Conservation (phyloP, 2,329 filamentous ascomycete genomes). For the Epichloe typhina region DNA sequence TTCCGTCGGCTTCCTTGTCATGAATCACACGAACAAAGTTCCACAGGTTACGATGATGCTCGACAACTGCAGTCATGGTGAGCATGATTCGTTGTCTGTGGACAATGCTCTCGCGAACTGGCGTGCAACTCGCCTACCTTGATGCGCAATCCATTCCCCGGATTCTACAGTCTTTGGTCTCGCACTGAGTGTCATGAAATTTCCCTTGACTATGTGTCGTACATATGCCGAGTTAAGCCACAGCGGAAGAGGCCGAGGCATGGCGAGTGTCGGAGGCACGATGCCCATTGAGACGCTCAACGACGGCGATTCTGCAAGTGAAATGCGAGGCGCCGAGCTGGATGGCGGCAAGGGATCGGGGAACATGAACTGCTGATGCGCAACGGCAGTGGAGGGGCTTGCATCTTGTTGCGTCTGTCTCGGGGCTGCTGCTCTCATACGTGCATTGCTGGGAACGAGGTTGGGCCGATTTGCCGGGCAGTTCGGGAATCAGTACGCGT, state of each 20-base stretch:
- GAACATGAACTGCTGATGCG: neutral
- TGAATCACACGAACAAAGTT: constrained; percentile 83
- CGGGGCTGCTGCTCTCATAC: neutral
- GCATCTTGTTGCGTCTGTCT: neutral
- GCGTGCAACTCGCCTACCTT: constrained; percentile 50
- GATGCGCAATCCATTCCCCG: constrained; percentile 92
- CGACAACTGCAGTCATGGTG: constrained; percentile 50
- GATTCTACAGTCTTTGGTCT: constrained; percentile 90
- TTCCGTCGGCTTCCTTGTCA: constrained; percentile 66
- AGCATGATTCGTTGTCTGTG: neutral
- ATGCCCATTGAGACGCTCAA: neutral
- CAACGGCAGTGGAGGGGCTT: neutral
- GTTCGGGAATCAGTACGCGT: neutral
- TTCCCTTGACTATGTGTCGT: constrained; percentile 86
- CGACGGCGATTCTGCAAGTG: neutral
- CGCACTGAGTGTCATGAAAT: constrained; percentile 90
- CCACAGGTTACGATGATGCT: constrained; percentile 80
- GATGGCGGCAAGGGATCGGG: neutral
- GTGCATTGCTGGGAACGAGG: constrained; percentile 1
- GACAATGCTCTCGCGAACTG: neutral
- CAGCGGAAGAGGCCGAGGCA: constrained; percentile 52
- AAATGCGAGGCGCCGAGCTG: neutral
- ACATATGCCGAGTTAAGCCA: constrained; percentile 66
- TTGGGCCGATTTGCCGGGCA: neutral
- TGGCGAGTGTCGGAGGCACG: neutral